These are phyloP conservation scores for Erythrophleum ivorense DNA, from an alignment of 331 rosid genomes.

Conservation along the genomic window DNA sequence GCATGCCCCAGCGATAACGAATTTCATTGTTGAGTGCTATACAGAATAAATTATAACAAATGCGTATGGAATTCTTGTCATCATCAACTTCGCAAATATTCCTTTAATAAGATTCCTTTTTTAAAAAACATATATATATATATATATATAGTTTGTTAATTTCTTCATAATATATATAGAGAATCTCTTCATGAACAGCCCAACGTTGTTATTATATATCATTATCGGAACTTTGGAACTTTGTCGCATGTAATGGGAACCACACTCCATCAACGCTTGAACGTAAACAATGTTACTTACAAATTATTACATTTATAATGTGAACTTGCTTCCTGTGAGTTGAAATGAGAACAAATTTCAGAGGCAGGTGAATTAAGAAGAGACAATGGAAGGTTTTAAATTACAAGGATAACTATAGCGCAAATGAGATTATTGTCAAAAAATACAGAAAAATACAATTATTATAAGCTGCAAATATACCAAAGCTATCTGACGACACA, in stretches of 20 bases:
- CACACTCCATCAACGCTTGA: background rate
- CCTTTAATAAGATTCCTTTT: too few species aligned
- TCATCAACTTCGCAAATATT: slow-evolving; percentile 29
- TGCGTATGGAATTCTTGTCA: slow-evolving; percentile 39
- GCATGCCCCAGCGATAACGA: background rate
- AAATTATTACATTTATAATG: background rate
- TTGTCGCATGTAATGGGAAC: background rate
- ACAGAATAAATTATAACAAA: slow-evolving; percentile 17
- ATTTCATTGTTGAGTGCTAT: background rate
- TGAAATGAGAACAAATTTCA: too few species aligned
- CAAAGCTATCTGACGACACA: too few species aligned
- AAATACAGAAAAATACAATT: too few species aligned
- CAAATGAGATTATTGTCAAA: too few species aligned
- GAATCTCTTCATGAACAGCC: background rate
- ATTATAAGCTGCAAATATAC: too few species aligned
- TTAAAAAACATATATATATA: too few species aligned
- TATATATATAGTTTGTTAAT: slow-evolving; percentile 12
- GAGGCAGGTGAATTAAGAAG: too few species aligned
- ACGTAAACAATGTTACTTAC: background rate
- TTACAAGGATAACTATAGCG: too few species aligned
- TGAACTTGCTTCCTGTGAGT: background rate
- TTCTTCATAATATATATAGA: background rate
- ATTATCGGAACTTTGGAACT: background rate
- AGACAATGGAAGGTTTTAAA: too few species aligned
- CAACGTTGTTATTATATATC: too few species aligned